Conservation (phyloP, 2,329 filamentous ascomycete species). For the Colletotrichum sp. region DNA sequence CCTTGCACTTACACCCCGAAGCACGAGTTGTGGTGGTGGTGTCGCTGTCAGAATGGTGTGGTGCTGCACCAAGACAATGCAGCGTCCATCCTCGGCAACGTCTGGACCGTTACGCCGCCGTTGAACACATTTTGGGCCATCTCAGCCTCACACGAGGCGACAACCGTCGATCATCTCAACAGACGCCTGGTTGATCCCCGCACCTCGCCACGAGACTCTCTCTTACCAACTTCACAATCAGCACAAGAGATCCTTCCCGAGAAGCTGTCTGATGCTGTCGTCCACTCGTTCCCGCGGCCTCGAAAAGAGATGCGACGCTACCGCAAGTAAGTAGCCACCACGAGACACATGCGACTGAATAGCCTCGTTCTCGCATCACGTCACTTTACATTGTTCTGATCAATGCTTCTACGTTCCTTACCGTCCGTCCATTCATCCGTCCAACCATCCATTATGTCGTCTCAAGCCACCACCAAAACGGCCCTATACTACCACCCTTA, state of each 20-base stretch:
- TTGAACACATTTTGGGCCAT: constrained; percentile 9
- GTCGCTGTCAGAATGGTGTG: not conserved
- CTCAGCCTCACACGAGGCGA: constrained; percentile 16
- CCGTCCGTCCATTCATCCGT: not conserved
- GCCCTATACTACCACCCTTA: not conserved
- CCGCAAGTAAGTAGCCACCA: not conserved
- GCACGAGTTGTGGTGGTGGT: not conserved
- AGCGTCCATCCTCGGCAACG: not conserved
- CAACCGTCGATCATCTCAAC: constrained; percentile 15
- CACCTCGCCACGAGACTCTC: constrained; percentile 3
- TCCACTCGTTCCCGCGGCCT: constrained; percentile 6
- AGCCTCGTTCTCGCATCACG: constrained; percentile 6
- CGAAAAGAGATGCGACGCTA: not conserved
- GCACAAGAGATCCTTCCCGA: not conserved
- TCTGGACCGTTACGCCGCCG: not conserved
- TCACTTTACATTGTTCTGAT: not conserved
- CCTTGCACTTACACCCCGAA: not conserved
- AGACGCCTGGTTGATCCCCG: constrained; percentile 13
- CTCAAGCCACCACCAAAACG: not conserved
- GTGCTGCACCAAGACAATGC: not conserved
- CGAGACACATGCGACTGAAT: not conserved
- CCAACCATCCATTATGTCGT: not conserved
- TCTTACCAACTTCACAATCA: not conserved
- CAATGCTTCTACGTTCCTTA: not conserved
- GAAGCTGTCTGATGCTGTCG: not conserved